Base-by-base conservation (phyloP, 2,329 filamentous ascomycete genomes). In the Didymella pinodella region DNA sequence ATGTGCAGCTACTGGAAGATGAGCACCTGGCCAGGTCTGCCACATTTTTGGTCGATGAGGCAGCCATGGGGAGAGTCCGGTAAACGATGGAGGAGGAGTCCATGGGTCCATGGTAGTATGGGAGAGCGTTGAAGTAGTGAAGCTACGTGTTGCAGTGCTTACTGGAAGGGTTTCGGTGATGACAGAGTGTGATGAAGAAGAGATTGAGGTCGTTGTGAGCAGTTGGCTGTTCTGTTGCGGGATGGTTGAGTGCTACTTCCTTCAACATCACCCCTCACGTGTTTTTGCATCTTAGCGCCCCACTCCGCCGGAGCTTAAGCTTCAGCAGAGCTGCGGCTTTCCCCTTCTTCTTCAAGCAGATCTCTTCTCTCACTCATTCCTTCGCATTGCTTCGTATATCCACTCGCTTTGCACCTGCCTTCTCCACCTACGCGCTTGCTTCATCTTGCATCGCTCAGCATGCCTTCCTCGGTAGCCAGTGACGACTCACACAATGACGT, bases 401-500 rank as follows among this genome's bases (percentile, higher is more conserved):
- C 49, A 25, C 36, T 51, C 54, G 48, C 43, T 57, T 48, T 49
- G 34, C 63, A 55, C 45, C 48, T 34, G 0, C 54, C 53, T 51
- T 55, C 43, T 31, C 7, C 25, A 20, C 46, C 18, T 28, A 20
- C 45, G 28, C 14, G 49, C 28, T 53, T 54, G 12, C 45, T 50
- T 25, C 41, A n/a, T 57, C 43, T 31, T 44, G 22, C 12, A 48
- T 31, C 28, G 32, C 51, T 26, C 46, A 52, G 18, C 31, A 53
- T 55, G 59, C 71, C 85, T 61, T 81, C 76, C 41, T 86, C 85
- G 28, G 80, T 83, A 7, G 75, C 79, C 41, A 82, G 81, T 58
- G 84, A 85, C 57, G 84, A 80, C 18, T 14, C 20, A 40, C 79
- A 50, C 34, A 69, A 84, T 28, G 84, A 85, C 66, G 83, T 83